Evolutionary conservation across 169 alveolate species (phyloP).

Genomic region (Plasmodium vivax): DNA sequence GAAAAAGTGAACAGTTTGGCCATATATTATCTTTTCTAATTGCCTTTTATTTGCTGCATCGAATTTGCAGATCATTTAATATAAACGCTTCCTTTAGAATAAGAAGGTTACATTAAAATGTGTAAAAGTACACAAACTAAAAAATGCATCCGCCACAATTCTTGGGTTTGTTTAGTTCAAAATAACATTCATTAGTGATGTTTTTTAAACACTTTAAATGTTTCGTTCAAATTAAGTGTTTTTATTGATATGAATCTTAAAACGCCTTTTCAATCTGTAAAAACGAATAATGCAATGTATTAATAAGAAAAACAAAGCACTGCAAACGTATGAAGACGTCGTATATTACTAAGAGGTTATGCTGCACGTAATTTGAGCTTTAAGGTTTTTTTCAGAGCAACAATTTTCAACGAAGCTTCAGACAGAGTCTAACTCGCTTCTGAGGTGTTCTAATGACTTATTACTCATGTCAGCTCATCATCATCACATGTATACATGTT

Average conservation of each 20-base stretch:
- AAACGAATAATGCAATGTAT: neutral
- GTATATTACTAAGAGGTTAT: neutral
- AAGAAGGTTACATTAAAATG: neutral
- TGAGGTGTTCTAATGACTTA: neutral
- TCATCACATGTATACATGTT: neutral
- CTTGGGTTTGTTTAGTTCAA: neutral
- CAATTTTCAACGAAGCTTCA: neutral
- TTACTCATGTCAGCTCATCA: neutral
- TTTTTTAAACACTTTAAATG: neutral
- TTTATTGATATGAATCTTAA: neutral
- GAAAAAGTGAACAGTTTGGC: neutral
- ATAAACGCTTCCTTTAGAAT: neutral
- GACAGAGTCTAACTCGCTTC: neutral
- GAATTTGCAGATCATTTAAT: neutral
- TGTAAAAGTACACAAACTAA: neutral
- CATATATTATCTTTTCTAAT: neutral
- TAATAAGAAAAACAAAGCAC: conserved; percentile 1
- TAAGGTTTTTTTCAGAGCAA: neutral
- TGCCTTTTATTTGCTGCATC: neutral
- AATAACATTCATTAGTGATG: neutral
- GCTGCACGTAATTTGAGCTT: neutral
- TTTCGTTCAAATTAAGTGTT: conserved; percentile 2
- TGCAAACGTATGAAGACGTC: neutral
- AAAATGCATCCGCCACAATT: neutral
- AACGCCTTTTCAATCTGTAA: neutral